A percentile compares a stretch with the other conserved stretches of the same genome.
Evolutionary conservation across 2,329 filamentous ascomycete genomes (phyloP).

Genomic region (Byssothecium circinans): DNA sequence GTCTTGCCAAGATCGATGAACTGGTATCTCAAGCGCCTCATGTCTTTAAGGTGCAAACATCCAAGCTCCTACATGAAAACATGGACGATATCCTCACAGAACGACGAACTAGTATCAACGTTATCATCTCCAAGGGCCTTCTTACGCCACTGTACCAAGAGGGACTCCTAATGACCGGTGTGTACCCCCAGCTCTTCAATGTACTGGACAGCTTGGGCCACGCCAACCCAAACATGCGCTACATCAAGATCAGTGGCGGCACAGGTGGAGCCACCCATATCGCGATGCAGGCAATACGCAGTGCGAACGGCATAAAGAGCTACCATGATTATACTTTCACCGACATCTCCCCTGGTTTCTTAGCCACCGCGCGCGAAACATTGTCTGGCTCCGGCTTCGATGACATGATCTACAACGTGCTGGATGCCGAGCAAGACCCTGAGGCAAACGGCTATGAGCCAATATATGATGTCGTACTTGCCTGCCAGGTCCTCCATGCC

Average conservation of each 20-base stretch:
- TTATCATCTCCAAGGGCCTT: no score
- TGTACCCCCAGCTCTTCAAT: no score
- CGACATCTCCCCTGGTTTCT: conserved; percentile 13
- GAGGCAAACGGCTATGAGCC: conserved; percentile 10
- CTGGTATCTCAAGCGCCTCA: no score
- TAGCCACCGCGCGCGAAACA: conserved; percentile 6
- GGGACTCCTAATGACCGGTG: no score
- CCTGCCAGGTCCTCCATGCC: conserved; percentile 17
- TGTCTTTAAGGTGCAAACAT: no score
- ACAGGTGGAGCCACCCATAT: neutral
- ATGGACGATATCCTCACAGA: no score
- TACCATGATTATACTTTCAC: conserved; percentile 22
- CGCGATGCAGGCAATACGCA: conserved; percentile 1
- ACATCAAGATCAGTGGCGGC: neutral
- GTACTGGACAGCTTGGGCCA: no score
- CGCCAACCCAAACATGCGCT: no score
- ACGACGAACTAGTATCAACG: no score
- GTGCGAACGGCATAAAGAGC: conserved; percentile 4
- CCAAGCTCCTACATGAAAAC: no score
- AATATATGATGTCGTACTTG: conserved; percentile 23
- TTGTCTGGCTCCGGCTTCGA: neutral
- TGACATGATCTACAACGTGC: conserved; percentile 7
- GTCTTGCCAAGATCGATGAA: no score
- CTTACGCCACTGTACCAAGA: no score
- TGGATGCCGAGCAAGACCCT: conserved; percentile 21